phyloP scores from a whole-genome alignment of 2,329 filamentous ascomycete genomes.

The Sporothrix protearum region DNA sequence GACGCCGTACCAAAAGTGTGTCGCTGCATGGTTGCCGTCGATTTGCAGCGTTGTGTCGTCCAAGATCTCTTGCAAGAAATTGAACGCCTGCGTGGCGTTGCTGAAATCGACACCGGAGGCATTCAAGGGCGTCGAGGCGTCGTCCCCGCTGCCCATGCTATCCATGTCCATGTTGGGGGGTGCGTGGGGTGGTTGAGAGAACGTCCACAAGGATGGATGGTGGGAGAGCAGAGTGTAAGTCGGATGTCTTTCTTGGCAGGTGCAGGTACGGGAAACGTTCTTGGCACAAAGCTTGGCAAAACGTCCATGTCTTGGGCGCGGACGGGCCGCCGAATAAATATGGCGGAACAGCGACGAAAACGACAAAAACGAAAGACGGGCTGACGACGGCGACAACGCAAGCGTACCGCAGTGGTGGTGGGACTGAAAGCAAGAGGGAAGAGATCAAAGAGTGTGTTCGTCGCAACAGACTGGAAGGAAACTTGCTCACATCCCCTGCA shows the following conservation, averaged over 20 bases:
- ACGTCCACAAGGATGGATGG: not conserved
- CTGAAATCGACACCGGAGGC: not conserved
- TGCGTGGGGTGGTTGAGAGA: not conserved
- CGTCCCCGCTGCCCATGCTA: conserved; percentile 3
- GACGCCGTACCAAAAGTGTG: conserved; percentile 1
- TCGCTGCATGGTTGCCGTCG: not conserved
- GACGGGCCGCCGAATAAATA: not conserved
- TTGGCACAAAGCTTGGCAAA: not conserved
- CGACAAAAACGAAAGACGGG: not conserved
- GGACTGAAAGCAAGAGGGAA: not conserved
- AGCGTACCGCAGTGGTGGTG: not conserved
- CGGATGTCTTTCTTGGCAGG: not conserved
- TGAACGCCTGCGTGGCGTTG: not conserved
- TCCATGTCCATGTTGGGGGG: not conserved
- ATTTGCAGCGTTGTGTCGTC: not conserved
- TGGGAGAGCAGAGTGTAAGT: not conserved
- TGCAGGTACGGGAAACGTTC: not conserved
- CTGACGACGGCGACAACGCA: not conserved
- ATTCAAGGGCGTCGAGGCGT: not conserved
- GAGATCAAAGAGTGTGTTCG: not conserved
- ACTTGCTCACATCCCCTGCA: not conserved
- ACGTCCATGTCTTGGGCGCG: not conserved
- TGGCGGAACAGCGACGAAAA: not conserved
- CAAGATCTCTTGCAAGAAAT: not conserved
- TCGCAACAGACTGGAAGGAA: not conserved